A percentile compares a stretch with the other conserved stretches of the same genome.
These are phyloP conservation scores for Leccinellum luteum DNA, from an alignment of 768 basidiomycete genomes.

Conservation along the genomic window DNA sequence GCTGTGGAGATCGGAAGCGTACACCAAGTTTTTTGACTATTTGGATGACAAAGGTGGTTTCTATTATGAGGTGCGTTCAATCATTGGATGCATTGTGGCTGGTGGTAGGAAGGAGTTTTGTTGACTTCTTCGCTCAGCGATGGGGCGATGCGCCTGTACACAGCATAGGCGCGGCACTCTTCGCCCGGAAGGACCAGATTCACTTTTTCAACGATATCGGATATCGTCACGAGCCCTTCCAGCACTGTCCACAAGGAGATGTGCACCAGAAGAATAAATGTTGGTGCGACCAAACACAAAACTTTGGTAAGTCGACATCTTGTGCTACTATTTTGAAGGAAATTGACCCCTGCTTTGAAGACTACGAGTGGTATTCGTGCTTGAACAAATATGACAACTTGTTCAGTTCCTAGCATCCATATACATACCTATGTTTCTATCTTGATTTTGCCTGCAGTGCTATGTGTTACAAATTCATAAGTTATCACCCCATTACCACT, in stretches of 20 bases:
- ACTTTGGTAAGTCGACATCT: constrained; percentile 52
- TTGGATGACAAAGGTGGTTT: constrained; percentile 84
- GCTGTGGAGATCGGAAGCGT: constrained; percentile 84
- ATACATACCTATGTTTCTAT: background rate
- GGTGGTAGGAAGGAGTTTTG: background rate
- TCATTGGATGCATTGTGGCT: background rate
- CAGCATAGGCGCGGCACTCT: constrained; percentile 76
- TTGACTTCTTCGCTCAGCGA: constrained; percentile 37
- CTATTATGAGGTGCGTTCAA: constrained; percentile 73
- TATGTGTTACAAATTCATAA: background rate
- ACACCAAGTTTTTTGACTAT: constrained; percentile 78
- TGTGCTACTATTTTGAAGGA: background rate
- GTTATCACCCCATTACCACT: background rate
- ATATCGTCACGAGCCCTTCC: constrained; percentile 77
- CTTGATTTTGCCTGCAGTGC: background rate
- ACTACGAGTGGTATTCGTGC: constrained; percentile 88
- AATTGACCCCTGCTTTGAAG: constrained; percentile 35
- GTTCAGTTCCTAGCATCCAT: constrained; percentile 35
- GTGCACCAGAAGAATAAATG: constrained; percentile 60
- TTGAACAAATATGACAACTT: constrained; percentile 70
- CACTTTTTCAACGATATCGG: constrained; percentile 88
- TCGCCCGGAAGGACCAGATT: constrained; percentile 69
- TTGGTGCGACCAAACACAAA: constrained; percentile 67
- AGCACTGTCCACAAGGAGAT: constrained; percentile 65
- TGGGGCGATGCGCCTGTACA: constrained; percentile 91